Percentiles rank a stretch among this genome's conserved stretches.
phyloP scores from a whole-genome alignment of 306 rosid genomes.

The Cyclanthera cordifolia region DNA sequence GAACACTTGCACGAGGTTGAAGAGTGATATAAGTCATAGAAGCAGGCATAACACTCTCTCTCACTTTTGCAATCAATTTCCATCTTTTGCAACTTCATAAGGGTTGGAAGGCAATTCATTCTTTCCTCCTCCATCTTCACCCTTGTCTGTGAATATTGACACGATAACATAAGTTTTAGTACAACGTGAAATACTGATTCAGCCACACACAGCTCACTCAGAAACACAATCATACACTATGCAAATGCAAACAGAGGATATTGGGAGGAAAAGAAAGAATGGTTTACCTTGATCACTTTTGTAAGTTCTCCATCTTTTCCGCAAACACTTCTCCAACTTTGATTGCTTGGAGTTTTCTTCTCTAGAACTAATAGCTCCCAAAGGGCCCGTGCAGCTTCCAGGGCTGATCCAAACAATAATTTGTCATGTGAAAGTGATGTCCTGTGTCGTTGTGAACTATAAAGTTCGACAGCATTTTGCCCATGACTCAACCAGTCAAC shows the following conservation, averaged over 20 bases:
- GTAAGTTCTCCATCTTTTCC: conserved; percentile 80
- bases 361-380: conserved; percentile 34
- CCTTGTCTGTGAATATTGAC: conserved; percentile 42
- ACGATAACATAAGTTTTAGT: not conserved
- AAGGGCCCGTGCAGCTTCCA: conserved; percentile 55
- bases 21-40: conserved; percentile 75
- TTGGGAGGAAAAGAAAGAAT: not conserved
- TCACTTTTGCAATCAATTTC: conserved; percentile 49
- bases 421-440: conserved; percentile 92
- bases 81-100: conserved; percentile 57
- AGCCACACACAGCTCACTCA: not conserved
- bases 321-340: conserved; percentile 49
- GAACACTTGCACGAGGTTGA: conserved; percentile 72
- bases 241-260: not conserved
- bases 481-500: conserved; percentile 95
- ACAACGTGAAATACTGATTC: not conserved
- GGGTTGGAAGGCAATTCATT: conserved; percentile 41
- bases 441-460: conserved; percentile 68
- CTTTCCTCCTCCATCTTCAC: conserved; percentile 67
- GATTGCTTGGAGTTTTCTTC: conserved; percentile 35
- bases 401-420: conserved; percentile 63
- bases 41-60: conserved; percentile 83
- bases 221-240: not conserved
- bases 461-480: conserved; percentile 83
- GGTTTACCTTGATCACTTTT: conserved; percentile 56